phyloP scores from a whole-genome alignment of 331 rosid species.

The Saraca asoca region DNA sequence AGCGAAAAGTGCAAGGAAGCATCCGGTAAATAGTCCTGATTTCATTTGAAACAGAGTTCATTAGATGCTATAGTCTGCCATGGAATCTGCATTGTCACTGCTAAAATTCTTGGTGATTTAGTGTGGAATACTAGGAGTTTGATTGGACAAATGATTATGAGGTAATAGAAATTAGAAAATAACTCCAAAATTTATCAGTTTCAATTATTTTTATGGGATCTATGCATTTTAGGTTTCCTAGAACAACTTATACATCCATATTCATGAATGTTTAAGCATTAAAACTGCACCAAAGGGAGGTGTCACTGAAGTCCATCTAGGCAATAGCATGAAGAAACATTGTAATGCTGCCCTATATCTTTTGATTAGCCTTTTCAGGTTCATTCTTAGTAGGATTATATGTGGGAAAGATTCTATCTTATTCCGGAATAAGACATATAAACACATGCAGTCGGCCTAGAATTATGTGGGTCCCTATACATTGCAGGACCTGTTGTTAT shows the following conservation, averaged over 20 bases:
- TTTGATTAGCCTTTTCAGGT: conserved; percentile 38
- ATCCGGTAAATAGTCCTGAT: conserved; percentile 85
- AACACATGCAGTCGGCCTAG: no score
- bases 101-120: neutral
- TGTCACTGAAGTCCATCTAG: conserved; percentile 33
- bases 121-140: neutral
- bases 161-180: neutral
- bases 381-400: conserved; percentile 35
- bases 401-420: no score
- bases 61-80: conserved; percentile 18
- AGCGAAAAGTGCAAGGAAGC: conserved; percentile 70
- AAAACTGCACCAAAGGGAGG: conserved; percentile 25
- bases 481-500: no score
- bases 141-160: neutral
- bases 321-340: conserved; percentile 37
- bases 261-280: conserved; percentile 7
- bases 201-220: neutral
- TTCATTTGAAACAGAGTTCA: conserved; percentile 12
- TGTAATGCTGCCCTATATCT: conserved; percentile 25
- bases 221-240: conserved; percentile 9
- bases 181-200: neutral
- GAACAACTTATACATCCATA: neutral
- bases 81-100: neutral
- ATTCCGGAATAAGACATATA: no score
- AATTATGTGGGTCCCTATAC: no score